Conservation (phyloP, 2,329 filamentous ascomycete species). For the Immersiporthe knoxdaviesiana region DNA sequence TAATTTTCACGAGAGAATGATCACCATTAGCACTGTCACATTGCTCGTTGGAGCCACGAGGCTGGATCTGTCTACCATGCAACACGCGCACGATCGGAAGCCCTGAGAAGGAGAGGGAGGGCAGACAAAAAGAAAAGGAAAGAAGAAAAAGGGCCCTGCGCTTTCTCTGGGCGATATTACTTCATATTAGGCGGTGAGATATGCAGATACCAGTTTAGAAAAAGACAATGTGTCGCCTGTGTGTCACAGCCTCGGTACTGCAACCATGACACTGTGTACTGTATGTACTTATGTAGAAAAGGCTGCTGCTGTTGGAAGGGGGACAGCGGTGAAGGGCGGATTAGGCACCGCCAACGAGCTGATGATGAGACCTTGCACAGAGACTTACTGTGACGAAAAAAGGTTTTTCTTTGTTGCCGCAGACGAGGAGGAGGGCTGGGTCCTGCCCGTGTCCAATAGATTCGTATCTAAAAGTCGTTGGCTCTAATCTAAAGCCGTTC, state of each 20-base stretch:
- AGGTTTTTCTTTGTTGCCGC: not conserved
- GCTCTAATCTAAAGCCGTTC: not conserved
- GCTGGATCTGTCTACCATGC: not conserved
- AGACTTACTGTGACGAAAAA: not conserved
- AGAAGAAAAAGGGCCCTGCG: not conserved
- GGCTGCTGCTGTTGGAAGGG: not conserved
- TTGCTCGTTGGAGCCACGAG: constrained; percentile 6
- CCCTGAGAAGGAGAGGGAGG: too few species aligned
- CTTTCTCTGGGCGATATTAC: not conserved
- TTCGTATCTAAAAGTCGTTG: not conserved
- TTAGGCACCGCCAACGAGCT: not conserved
- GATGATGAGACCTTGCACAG: constrained; percentile 1
- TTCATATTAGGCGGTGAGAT: constrained; percentile 25
- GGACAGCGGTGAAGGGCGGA: not conserved
- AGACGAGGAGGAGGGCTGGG: not conserved
- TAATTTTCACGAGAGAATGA: too few species aligned
- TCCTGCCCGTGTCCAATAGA: not conserved
- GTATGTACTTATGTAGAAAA: not conserved
- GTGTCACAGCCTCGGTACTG: not conserved
- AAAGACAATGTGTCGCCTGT: constrained; percentile 19
- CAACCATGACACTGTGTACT: not conserved
- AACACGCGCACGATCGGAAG: not conserved
- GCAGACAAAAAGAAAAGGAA: not conserved
- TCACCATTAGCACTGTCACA: not conserved
- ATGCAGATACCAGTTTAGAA: constrained; percentile 8